Conservation (phyloP, 2,329 filamentous ascomycete genomes). For the Cladophialophora bantiana region DNA sequence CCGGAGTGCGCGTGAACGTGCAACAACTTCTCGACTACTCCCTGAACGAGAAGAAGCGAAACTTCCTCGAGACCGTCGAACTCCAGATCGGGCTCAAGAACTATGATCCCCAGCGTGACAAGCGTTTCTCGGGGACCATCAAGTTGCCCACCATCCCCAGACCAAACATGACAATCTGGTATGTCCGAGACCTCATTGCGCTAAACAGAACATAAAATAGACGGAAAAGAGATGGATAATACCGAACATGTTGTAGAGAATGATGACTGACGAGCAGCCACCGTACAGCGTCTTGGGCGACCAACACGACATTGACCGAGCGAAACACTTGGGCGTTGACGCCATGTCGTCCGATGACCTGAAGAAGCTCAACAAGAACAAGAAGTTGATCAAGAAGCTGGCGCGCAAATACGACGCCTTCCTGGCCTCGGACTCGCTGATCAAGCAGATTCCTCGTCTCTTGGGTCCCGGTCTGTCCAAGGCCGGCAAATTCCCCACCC, state of each 20-base stretch:
- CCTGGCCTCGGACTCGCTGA: constrained; percentile 93
- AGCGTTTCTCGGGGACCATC: constrained; percentile 99
- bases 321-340: constrained; percentile 98
- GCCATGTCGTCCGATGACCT: constrained; percentile 98
- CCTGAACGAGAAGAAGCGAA: constrained; percentile 93
- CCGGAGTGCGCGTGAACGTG: constrained; percentile 96
- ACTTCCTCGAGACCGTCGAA: constrained; percentile 91
- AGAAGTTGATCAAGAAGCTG: constrained; percentile 99
- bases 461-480: constrained; percentile 85
- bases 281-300: constrained; percentile 75
- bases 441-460: constrained; percentile 99
- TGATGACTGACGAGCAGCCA: constrained; percentile 18
- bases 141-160: constrained; percentile 76
- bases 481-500: constrained; percentile 99
- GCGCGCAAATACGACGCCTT: constrained; percentile 99
- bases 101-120: constrained; percentile 99
- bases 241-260: not conserved
- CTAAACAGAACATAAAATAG: not conserved
- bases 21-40: constrained; percentile 94
- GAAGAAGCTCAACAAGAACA: constrained; percentile 99
- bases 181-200: constrained; percentile 33
- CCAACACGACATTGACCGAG: constrained; percentile 99
- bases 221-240: constrained; percentile 16
- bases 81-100: constrained; percentile 94
- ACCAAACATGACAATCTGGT: constrained; percentile 88